Conservation (phyloP, 73 alveolate genomes). For the Loxodes magnus region DNA sequence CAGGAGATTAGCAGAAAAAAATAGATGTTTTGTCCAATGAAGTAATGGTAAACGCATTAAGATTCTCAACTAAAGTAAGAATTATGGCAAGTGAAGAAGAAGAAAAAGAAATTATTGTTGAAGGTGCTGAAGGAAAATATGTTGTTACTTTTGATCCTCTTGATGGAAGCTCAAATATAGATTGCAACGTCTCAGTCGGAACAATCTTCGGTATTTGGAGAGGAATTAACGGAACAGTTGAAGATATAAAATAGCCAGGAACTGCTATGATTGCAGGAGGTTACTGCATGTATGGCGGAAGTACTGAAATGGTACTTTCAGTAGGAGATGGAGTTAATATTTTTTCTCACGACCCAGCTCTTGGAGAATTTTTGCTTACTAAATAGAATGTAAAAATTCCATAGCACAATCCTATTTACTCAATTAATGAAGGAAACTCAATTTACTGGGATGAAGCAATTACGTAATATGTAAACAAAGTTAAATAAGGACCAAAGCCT, state of each 20-base stretch:
- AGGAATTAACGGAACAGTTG: too few relatives aligned
- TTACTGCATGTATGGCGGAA: slow-evolving; percentile 30
- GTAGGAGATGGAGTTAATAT: slow-evolving; percentile 35
- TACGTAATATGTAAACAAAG: slow-evolving; percentile 19
- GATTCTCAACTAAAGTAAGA: slow-evolving; percentile 16
- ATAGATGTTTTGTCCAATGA: slow-evolving; percentile 26
- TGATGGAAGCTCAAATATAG: slow-evolving; percentile 19
- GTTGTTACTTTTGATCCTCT: slow-evolving; percentile 14
- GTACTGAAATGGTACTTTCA: slow-evolving; percentile 39
- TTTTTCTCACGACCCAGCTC: slow-evolving; percentile 37
- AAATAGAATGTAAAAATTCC: slow-evolving; percentile 37
- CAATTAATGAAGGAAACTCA: slow-evolving; percentile 47
- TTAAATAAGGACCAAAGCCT: slow-evolving; percentile 23
- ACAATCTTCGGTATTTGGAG: slow-evolving; percentile 14
- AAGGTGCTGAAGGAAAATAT: slow-evolving; percentile 5
- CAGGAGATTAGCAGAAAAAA: slow-evolving; percentile 33
- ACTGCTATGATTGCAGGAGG: slow-evolving; percentile 30
- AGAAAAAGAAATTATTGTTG: slow-evolving; percentile 4
- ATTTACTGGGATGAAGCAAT: slow-evolving; percentile 43
- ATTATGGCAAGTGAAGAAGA: slow-evolving; percentile 30
- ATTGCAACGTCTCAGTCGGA: slow-evolving; percentile 18
- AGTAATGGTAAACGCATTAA: slow-evolving; percentile 12
- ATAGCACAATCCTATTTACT: slow-evolving; percentile 28
- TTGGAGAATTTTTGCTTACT: slow-evolving; percentile 54
- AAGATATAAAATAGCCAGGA: slow-evolving; percentile 29